Base-by-base conservation (phyloP, 2,329 filamentous ascomycete genomes). In the Verticillium albo-atrum region DNA sequence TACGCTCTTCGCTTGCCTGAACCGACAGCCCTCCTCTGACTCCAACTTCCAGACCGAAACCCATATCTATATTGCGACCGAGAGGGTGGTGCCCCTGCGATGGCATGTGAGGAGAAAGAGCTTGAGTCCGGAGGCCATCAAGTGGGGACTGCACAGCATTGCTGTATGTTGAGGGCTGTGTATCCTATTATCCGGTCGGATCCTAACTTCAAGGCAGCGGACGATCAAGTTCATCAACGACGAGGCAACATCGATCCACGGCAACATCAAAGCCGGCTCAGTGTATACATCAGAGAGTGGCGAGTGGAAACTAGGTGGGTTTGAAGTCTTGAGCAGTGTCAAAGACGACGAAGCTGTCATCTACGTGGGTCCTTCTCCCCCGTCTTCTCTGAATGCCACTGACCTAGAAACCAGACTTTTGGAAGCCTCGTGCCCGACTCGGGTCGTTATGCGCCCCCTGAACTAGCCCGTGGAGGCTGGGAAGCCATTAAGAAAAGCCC, bases 171-270 rank as follows among this genome's bases (percentile, higher is more conserved):
- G 17, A 34, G 3, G 10, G 42, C 15, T 47, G 35, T 23, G 3
- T 15, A 7, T 17, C 6, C 23, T 26, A 15, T n/a, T 54, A 2
- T 12, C 5, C 20, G 4, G 20, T 12, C n/a, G 20, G 20, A 50
- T 12, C 5, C 42, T 50, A 23, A 62, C 53, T 12, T 4, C 1
- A 27, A 6, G 42, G 10, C 64, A 93, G 87, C 90, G 92, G 71
- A 98, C 95, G 0, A 76, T 98, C 65, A 97, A 95, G 69, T 99
- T 99, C 70, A 91, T 99, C 72, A 99, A 99, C 69, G 88, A 90
- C 54, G 95, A 99, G 65, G 95, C 93, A 3, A 83, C 89, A 2
- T 97, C 93, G 0, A 90, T 99, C 56, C 95, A 99, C 68, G 95
- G 93, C 55, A 91, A 86, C 68, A 79, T 99, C 57, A 88, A 91